These are phyloP conservation scores for Flueggea neowawraea DNA, from an alignment of 441 rosid genomes.

Conservation along the genomic window DNA sequence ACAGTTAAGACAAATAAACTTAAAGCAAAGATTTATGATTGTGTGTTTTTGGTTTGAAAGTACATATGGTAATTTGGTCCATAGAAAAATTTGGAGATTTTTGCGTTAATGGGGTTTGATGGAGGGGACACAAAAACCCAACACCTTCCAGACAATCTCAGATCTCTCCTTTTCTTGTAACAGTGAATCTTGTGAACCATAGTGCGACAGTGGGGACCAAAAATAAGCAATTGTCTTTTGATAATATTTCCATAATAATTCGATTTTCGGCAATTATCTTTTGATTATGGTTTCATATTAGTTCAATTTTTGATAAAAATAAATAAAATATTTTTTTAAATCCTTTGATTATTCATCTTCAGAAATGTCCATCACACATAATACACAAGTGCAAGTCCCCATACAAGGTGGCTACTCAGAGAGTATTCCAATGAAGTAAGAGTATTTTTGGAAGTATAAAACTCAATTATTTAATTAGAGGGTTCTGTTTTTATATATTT, in stretches of 20 bases:
- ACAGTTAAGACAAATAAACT: no score
- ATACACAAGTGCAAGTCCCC: neutral
- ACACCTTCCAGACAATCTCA: slow-evolving; percentile 24
- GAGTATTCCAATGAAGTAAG: neutral
- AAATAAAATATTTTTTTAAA: no score
- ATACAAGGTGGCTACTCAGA: neutral
- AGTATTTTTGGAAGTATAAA: neutral
- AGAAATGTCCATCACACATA: neutral
- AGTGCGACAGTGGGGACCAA: slow-evolving; percentile 36
- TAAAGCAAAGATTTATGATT: no score
- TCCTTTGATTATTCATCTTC: neutral
- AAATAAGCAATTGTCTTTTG: neutral
- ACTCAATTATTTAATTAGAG: neutral
- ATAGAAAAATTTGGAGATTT: neutral
- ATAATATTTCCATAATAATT: neutral
- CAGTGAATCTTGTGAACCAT: slow-evolving; percentile 15
- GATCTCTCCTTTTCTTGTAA: slow-evolving; percentile 9
- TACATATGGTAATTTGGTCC: slow-evolving; percentile 9
- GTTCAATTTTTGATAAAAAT: neutral
- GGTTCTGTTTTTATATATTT: slow-evolving; percentile 11
- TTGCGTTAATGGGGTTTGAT: slow-evolving; percentile 4
- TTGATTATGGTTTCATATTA: no score
- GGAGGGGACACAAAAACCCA: slow-evolving; percentile 28
- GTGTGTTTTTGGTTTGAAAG: neutral
- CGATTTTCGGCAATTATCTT: neutral